Evolutionary conservation across 2,329 filamentous ascomycete genomes (phyloP), one percentile per base, ranked within the genome.

Genomic region (Exophiala sideris): DNA sequence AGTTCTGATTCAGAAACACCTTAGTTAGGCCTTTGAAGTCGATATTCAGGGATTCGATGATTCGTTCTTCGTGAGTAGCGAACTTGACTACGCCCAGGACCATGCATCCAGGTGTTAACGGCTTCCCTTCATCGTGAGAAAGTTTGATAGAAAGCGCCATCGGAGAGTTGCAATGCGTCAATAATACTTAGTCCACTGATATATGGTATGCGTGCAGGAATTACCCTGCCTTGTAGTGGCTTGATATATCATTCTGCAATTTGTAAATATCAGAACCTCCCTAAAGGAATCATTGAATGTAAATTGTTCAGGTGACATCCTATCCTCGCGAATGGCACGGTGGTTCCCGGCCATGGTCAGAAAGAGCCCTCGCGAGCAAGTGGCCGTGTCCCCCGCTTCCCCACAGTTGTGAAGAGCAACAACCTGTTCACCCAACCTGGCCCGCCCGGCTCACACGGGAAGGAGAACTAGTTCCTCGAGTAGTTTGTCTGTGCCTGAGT

Each of bases 1-100:
- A 56, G 4, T 36, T 18, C 10, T 58, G 56, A 21, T 41, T 48
- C 14, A 58, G 24, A 18, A 55, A 36, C 18, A 52, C 56, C 2
- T 41, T 55, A 5, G 47, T 18, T 10, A 12, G 56, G n/a, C 56
- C 52, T 18, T 9, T 51, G 36, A 57, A 57, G 35, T 40, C 21
- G 20, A 57, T 47, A 3, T 10, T 45, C 21, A 53, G 14, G 2
- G 40, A 35, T 1, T 34, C 54, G 20, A 57, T 54, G 16, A 24
- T 14, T 47, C 40, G 46, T n/a, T 54, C 54, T 20, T 53, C 54
- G 20, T 41, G 24, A 16, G 5, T 50, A 3, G 20, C 34, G 35
- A 57, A 16, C 36, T 51, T 54, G 32, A 57, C 50, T 2, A 54
- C 50, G n/a, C 54, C 54, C 5, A 44, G 46, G 8, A 57, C 46